Evolutionary conservation across 2,329 filamentous ascomycete genomes (phyloP), one percentile per base, ranked within the genome.

Genomic region (Tolypocladium sp.): DNA sequence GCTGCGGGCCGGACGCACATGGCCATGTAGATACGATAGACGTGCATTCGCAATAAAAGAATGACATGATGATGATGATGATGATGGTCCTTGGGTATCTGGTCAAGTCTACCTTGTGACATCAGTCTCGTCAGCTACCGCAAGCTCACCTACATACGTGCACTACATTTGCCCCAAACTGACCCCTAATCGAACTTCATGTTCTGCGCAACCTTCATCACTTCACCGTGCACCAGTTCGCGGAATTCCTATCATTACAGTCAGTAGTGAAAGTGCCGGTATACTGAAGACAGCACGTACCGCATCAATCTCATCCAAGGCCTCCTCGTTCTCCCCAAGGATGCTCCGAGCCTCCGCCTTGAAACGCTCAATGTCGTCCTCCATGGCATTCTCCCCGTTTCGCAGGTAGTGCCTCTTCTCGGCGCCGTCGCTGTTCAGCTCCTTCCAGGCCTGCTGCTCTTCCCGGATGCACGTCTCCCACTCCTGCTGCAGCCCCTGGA

Each of bases 231-330:
- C 2, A 72, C 61, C 3, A 65, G 58, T 17, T 63, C 62, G 33
- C 62, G 67, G 41, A 66, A 73, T 46, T 72, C 64, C 72, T 74
- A n/a, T n/a, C n/a, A 2, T 38, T 1, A 1, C 1, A 13, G 30
- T 59, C 9, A 59, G 54, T 61, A 5, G 4, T 42, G 3, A 2
- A 4, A 17, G 1, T 13, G 15, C 4, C 5, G 22, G 5, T 6
- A 4, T 10, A 8, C 9, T 9, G 15, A 12, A 17, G 7, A 3
- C 5, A 35, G 22, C 37, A 53, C 59, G 49, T 41, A 60, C 59
- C 22, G 42, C 42, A 7, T 60, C 59, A 25, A 58, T 44, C 5
- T 58, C 42, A 30, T 60, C 53, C 25, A 60, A 33, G 27, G 40
- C 20, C 15, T 13, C 38, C 37, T 56, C 53, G 4, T 40, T 25